Conservation (phyloP, 257 asterid genomes). For the Solanum sitiens region DNA sequence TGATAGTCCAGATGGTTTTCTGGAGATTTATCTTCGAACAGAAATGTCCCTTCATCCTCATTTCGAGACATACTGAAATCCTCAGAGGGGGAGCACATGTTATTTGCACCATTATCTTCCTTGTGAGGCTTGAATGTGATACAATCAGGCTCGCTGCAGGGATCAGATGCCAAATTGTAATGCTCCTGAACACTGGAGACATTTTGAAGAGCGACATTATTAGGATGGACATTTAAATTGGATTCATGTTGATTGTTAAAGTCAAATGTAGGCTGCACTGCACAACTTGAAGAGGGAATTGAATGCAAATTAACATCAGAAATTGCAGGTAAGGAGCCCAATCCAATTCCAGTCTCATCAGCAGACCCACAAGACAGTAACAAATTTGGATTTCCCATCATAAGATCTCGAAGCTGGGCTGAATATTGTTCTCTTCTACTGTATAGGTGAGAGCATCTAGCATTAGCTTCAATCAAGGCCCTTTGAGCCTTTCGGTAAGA, state of each 20-base stretch:
- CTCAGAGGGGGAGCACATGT: constrained; percentile 14
- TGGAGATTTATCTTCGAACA: constrained; percentile 4
- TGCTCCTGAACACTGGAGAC: constrained; percentile 1
- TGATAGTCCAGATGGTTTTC: constrained; percentile 10
- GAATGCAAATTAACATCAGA: constrained; percentile 12
- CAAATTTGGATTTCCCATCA: constrained; percentile 37
- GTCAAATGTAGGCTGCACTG: constrained; percentile 12
- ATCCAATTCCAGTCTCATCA: constrained; percentile 9
- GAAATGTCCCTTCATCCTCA: constrained; percentile 16
- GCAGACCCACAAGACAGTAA: constrained; percentile 11
- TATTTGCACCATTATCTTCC: constrained; percentile 8
- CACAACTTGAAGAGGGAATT: constrained; percentile 13
- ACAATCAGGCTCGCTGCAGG: constrained; percentile 16
- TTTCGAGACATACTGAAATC: constrained; percentile 14
- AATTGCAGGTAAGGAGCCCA: constrained; percentile 4
- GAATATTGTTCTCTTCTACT: constrained; percentile 35
- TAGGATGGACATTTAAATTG: constrained; percentile 10
- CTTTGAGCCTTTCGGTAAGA: constrained; percentile 40
- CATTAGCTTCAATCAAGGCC: constrained; percentile 34
- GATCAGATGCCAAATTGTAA: constrained; percentile 12
- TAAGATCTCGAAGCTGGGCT: constrained; percentile 29
- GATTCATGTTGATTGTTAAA: not conserved
- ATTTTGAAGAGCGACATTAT: constrained; percentile 5
- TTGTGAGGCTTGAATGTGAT: constrained; percentile 18
- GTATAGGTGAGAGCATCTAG: constrained; percentile 35